Conservation (phyloP, 2,329 filamentous ascomycete genomes). For the Shiraia sp. region DNA sequence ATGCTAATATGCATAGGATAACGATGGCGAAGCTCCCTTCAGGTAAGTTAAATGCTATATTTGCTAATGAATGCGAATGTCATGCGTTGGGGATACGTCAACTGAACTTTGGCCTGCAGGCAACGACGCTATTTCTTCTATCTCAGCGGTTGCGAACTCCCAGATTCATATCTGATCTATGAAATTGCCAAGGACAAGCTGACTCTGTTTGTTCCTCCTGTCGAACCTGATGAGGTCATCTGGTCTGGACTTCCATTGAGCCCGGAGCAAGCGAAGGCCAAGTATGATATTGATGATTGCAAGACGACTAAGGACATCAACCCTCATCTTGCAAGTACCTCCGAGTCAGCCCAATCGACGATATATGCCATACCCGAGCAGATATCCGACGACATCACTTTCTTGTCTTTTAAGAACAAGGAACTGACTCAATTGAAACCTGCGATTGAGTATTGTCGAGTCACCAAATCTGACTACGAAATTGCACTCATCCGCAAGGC, state of each 20-base stretch:
- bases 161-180: constrained; percentile 81
- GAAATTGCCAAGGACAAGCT: constrained; percentile 73
- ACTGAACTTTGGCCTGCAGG: constrained; percentile 47
- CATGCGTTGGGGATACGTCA: neutral
- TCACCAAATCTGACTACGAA: constrained; percentile 86
- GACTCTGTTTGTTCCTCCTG: constrained; percentile 87
- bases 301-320: constrained; percentile 75
- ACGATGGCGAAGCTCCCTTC: constrained; percentile 80
- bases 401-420: constrained; percentile 69
- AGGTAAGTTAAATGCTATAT: constrained; percentile 62
- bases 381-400: constrained; percentile 71
- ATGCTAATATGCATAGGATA: constrained; percentile 59
- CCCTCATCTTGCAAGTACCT: constrained; percentile 63
- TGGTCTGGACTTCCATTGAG: constrained; percentile 90
- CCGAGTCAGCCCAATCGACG: constrained; percentile 53
- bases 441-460: constrained; percentile 78
- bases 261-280: constrained; percentile 70
- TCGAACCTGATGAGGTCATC: constrained; percentile 86
- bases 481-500: constrained; percentile 79
- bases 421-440: constrained; percentile 59
- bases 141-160: constrained; percentile 79
- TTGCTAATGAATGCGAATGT: neutral
- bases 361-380: constrained; percentile 80
- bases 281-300: constrained; percentile 71
- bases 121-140: constrained; percentile 96